Conservation (phyloP, 108 stramenopile genomes). For the Aureococcus anophagefferens region DNA sequence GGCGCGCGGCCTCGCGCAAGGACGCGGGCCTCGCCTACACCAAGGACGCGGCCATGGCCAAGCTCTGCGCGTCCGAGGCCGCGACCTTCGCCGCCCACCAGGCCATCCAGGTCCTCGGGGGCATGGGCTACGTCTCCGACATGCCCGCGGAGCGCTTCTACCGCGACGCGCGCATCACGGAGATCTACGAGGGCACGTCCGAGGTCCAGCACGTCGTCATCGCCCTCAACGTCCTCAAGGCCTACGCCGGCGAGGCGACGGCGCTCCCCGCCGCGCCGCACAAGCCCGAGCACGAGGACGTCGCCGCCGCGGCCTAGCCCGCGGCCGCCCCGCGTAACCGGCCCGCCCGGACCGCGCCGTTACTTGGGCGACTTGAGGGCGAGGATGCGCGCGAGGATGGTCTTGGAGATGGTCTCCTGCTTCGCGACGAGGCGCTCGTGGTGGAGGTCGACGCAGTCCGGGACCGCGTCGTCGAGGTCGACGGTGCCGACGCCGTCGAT, state of each 20-base stretch:
- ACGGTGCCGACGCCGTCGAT: too few species aligned
- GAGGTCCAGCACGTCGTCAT: slow-evolving; percentile 93
- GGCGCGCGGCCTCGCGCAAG: slow-evolving; percentile 82
- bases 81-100: slow-evolving; percentile 90
- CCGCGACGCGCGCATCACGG: slow-evolving; percentile 92
- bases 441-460: too few species aligned
- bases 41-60: slow-evolving; percentile 92
- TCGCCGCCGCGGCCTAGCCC: neutral
- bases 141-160: slow-evolving; percentile 96
- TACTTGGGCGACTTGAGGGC: too few species aligned
- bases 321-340: neutral
- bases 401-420: too few species aligned
- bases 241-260: slow-evolving; percentile 32
- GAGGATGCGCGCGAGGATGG: too few species aligned
- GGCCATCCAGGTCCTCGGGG: slow-evolving; percentile 87
- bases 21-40: slow-evolving; percentile 68
- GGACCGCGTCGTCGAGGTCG: too few species aligned
- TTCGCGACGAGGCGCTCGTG: too few species aligned
- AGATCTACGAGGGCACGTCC: slow-evolving; percentile 93
- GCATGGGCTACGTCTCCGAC: slow-evolving; percentile 90
- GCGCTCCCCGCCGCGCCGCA: neutral
- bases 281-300: neutral
- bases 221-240: slow-evolving; percentile 81
- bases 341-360: too few species aligned
- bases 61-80: slow-evolving; percentile 82